These are phyloP conservation scores for Cetraspora pellucida DNA, from an alignment of 192 early-diverging fungal species.

Conservation along the genomic window DNA sequence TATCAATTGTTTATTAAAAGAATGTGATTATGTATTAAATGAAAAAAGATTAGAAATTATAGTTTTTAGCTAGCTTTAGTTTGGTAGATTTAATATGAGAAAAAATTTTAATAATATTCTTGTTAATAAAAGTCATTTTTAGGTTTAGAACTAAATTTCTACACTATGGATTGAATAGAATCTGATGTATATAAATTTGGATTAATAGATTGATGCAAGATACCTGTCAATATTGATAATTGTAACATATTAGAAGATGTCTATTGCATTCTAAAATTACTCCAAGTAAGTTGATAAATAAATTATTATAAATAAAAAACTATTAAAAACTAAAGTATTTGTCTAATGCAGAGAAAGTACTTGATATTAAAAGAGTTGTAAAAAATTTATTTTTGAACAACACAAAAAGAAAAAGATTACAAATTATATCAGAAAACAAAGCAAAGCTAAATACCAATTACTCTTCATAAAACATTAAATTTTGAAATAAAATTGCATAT, in stretches of 20 bases:
- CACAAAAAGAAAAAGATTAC: conserved; percentile 5
- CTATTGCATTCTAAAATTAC: conserved; percentile 24
- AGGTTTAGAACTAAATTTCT: conserved; percentile 27
- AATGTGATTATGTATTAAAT: conserved; percentile 5
- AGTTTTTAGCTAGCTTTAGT: conserved; percentile 21
- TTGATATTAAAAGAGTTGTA: not conserved
- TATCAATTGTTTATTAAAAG: conserved; percentile 21
- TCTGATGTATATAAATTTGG: conserved; percentile 15
- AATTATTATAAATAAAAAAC: not conserved
- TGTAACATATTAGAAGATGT: conserved; percentile 1
- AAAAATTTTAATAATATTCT: conserved; percentile 8
- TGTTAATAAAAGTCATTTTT: conserved; percentile 7
- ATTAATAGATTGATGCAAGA: not conserved
- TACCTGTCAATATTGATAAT: conserved; percentile 1
- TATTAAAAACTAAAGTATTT: not conserved
- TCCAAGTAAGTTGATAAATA: conserved; percentile 1
- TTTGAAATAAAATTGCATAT: too few relatives aligned
- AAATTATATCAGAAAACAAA: conserved; percentile 2
- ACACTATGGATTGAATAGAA: conserved; percentile 5
- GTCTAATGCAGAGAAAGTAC: conserved; percentile 6
- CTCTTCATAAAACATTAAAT: not conserved
- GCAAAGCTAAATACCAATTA: not conserved
- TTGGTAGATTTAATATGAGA: conserved; percentile 26
- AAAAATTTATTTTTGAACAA: conserved; percentile 1
- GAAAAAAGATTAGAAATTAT: not conserved